Percentiles rank a stretch among this genome's conserved stretches.
Conservation (phyloP, 139 green algal genomes). For the Yamagishiella unicocca region DNA sequence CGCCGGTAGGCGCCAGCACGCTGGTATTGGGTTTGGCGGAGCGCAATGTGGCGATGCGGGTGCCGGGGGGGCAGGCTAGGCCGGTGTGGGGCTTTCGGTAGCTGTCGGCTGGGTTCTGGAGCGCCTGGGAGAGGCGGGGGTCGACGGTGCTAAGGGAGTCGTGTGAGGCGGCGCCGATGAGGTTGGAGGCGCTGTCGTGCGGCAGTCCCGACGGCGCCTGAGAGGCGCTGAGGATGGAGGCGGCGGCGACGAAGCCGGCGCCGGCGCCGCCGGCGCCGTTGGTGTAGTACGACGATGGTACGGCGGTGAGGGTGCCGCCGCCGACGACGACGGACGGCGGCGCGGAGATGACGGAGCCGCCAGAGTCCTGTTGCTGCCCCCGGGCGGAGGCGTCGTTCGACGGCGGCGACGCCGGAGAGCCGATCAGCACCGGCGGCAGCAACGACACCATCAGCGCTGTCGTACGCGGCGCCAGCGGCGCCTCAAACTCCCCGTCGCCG, state of each 20-base stretch:
- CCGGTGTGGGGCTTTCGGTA: constrained; percentile 42
- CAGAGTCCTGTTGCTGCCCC: not conserved
- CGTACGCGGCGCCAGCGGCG: not conserved
- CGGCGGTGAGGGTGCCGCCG: constrained; percentile 18
- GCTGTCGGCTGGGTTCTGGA: constrained; percentile 31
- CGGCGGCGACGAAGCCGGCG: not conserved
- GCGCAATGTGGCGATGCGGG: not conserved
- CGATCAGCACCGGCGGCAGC: constrained; percentile 25
- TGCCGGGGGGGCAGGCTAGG: constrained; percentile 26
- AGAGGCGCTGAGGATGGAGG: not conserved
- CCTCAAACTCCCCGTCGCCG: not conserved
- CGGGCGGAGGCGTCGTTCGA: not conserved
- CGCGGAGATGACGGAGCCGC: not conserved
- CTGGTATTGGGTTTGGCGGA: not conserved
- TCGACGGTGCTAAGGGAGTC: constrained; percentile 18
- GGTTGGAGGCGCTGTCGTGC: constrained; percentile 11
- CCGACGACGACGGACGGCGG: constrained; percentile 11
- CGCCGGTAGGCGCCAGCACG: not conserved
- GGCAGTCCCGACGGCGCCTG: constrained; percentile 36
- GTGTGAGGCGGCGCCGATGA: not conserved
- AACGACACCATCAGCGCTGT: constrained; percentile 28
- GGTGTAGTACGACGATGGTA: constrained; percentile 24
- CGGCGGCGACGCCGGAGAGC: not conserved
- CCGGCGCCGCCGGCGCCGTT: not conserved
- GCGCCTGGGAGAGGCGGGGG: not conserved